phyloP scores from a whole-genome alignment of 2,329 filamentous ascomycete genomes.

The Penicillium sclerotigenum region DNA sequence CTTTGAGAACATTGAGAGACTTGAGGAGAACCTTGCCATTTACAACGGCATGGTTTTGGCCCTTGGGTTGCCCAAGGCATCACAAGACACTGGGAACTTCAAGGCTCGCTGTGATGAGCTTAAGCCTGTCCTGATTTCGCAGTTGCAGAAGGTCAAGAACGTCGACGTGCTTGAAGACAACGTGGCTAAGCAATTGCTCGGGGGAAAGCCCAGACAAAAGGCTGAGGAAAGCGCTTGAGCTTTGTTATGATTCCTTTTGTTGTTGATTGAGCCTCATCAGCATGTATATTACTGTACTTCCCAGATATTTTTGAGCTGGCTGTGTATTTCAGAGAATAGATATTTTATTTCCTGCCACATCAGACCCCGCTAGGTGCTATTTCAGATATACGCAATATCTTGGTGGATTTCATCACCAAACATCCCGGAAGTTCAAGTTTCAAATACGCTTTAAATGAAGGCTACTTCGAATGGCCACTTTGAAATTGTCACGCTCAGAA shows the following conservation, averaged over 20 bases:
- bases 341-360: conserved; percentile 5
- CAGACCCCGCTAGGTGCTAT: background rate
- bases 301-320: conserved; percentile 18
- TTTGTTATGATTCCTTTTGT: background rate
- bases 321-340: conserved; percentile 20
- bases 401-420: background rate
- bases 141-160: conserved; percentile 44
- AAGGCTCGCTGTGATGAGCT: background rate
- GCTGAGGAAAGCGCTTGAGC: background rate
- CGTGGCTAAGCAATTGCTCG: conserved; percentile 25
- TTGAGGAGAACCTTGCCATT: conserved; percentile 37
- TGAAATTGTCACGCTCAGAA: background rate
- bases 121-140: background rate
- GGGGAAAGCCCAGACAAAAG: background rate
- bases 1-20: conserved; percentile 16
- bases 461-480: background rate
- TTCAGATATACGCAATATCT: background rate
- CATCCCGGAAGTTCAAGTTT: background rate
- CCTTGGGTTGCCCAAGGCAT: conserved; percentile 10
- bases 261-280: conserved; percentile 7
- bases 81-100: background rate
- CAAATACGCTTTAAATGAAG: background rate
- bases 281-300: conserved; percentile 24
- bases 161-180: background rate
- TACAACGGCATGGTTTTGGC: conserved; percentile 44